Percentiles rank a stretch among this genome's conserved stretches.
phyloP scores from a whole-genome alignment of 805 yeast species.

The Hanseniaspora occidentalis region DNA sequence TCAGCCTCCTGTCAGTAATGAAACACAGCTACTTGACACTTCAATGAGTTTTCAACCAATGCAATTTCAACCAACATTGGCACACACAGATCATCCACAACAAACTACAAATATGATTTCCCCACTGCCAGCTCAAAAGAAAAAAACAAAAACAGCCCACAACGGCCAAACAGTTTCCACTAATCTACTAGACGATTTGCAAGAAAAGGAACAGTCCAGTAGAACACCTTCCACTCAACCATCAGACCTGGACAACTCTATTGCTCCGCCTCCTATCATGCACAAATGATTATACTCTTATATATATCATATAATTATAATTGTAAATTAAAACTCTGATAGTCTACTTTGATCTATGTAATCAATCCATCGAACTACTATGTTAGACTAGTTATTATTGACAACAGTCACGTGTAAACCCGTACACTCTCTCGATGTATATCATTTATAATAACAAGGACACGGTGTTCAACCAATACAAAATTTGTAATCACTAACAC shows the following conservation, averaged over 20 bases:
- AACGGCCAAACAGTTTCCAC: neutral
- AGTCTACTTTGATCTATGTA: too few relatives aligned
- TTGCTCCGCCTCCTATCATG: conserved; percentile 5
- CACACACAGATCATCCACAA: neutral
- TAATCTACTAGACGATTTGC: neutral
- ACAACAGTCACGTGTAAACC: too few relatives aligned
- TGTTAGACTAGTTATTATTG: too few relatives aligned
- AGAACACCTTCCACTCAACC: too few relatives aligned
- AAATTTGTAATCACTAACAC: too few relatives aligned
- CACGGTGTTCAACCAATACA: too few relatives aligned
- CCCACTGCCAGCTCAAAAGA: neutral
- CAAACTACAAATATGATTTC: neutral
- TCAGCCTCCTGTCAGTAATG: neutral
- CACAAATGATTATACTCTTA: conserved; percentile 1
- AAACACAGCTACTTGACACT: neutral
- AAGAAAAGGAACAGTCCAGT: neutral
- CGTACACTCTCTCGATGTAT: too few relatives aligned
- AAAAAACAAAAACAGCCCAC: neutral
- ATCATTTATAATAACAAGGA: too few relatives aligned
- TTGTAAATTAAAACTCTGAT: too few relatives aligned
- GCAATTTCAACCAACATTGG: neutral
- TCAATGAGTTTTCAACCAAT: neutral
- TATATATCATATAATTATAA: too few relatives aligned
- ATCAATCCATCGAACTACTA: too few relatives aligned
- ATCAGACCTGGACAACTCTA: too few relatives aligned